Conservation (phyloP, 768 basidiomycete species). For the Trichaptum fuscoviolaceum region DNA sequence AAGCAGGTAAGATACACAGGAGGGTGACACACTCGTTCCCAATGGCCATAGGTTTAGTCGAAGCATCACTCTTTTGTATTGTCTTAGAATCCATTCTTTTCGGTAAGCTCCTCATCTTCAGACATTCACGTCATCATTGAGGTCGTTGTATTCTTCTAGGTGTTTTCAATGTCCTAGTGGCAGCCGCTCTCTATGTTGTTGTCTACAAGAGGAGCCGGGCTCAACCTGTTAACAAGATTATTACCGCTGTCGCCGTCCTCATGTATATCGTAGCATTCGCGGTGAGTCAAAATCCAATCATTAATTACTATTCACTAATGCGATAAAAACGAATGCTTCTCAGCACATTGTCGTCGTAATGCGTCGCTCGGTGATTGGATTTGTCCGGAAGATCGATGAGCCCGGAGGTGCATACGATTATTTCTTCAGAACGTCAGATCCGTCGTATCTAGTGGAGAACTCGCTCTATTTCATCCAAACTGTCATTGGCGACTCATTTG, state of each 20-base stretch:
- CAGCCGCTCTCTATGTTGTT: not conserved
- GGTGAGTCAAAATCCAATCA: not conserved
- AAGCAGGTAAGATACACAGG: not conserved
- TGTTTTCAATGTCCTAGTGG: not conserved
- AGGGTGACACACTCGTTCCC: not conserved
- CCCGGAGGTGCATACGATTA: not conserved
- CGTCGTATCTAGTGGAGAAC: slow-evolving; percentile 30
- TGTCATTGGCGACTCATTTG: slow-evolving; percentile 33
- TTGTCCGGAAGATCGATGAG: not conserved
- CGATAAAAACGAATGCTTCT: not conserved
- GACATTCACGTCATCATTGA: not conserved
- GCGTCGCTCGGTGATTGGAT: not conserved
- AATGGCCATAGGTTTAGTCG: not conserved
- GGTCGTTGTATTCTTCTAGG: not conserved
- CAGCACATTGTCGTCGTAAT: not conserved
- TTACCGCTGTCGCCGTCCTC: not conserved
- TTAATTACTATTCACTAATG: not conserved
- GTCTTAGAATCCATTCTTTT: not conserved
- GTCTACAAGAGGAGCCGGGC: not conserved
- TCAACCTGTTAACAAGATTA: not conserved
- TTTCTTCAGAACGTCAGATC: not conserved
- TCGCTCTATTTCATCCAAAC: slow-evolving; percentile 33
- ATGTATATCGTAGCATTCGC: not conserved
- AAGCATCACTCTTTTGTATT: not conserved
- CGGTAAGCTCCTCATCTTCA: not conserved